A percentile compares a stretch with the other conserved stretches of the same genome.
phyloP scores from a whole-genome alignment of 75 land plant species.

The Gnetum montanum region DNA sequence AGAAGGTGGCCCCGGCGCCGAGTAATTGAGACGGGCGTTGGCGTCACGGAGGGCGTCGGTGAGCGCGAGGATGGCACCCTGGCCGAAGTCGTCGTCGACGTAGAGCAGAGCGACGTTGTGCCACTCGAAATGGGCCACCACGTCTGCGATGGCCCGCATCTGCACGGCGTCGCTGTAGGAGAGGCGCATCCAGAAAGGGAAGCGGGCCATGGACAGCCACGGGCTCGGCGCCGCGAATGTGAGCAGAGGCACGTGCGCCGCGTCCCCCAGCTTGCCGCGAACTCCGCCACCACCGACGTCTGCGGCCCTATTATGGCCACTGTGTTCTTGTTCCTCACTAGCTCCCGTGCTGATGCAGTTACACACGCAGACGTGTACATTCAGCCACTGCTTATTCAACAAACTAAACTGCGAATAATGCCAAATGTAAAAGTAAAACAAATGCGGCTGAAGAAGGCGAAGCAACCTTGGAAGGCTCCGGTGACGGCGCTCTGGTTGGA shows the following conservation, averaged over 20 bases:
- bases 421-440: too few species aligned
- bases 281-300: constrained; percentile 15
- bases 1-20: too few species aligned
- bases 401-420: too few species aligned
- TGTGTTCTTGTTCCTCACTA: constrained; percentile 10
- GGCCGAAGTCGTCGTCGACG: constrained; percentile 18
- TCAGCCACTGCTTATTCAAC: too few species aligned
- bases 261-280: constrained; percentile 20
- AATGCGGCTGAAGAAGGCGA: too few species aligned
- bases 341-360: too few species aligned
- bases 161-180: constrained; percentile 21
- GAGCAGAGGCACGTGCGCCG: constrained; percentile 23
- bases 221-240: constrained; percentile 31
- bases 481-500: neutral
- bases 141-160: constrained; percentile 22
- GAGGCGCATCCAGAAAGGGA: constrained; percentile 21
- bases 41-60: constrained; percentile 8
- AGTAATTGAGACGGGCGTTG: too few species aligned
- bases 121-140: constrained; percentile 20
- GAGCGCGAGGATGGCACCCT: constrained; percentile 2
- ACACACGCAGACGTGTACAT: too few species aligned
- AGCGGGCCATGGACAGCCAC: constrained; percentile 10
- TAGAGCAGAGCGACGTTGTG: constrained; percentile 18
- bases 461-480: neutral
- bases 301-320: constrained; percentile 33